Conservation (phyloP, 2,329 filamentous ascomycete species). For the Cladosporium sp. region DNA sequence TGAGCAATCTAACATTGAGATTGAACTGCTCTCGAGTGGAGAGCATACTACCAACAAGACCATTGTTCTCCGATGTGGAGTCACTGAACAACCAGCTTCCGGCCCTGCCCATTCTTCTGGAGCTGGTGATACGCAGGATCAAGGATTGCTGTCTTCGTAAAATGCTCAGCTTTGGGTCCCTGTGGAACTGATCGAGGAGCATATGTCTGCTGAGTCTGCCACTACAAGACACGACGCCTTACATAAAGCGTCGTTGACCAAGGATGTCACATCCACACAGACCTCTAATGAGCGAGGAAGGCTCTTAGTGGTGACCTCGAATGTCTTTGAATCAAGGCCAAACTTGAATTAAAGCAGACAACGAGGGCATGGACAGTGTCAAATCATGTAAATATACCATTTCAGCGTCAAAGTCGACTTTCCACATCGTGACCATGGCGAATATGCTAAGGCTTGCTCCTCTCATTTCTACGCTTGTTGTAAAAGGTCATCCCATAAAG, state of each 20-base stretch:
- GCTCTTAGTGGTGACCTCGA: background rate
- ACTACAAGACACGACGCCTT: background rate
- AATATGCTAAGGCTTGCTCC: background rate
- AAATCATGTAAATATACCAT: background rate
- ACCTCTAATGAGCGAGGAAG: background rate
- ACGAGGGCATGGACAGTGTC: background rate
- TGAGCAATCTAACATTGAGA: conserved; percentile 24
- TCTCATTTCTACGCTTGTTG: background rate
- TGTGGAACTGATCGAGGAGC: background rate
- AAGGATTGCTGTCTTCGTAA: background rate
- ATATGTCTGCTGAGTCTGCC: background rate
- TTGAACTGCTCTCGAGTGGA: background rate
- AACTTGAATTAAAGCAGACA: background rate
- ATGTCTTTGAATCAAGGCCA: background rate
- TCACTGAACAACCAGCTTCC: background rate
- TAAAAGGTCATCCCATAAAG: background rate
- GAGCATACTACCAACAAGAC: background rate
- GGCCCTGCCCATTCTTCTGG: background rate
- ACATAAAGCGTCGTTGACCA: background rate
- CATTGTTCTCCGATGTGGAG: background rate
- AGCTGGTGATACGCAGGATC: background rate
- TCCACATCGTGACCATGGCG: background rate
- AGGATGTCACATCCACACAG: background rate
- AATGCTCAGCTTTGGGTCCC: background rate
- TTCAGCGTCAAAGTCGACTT: background rate